Percentiles rank a stretch among this genome's conserved stretches.
These are phyloP conservation scores for Candida ponderosae DNA, from an alignment of 805 yeast genomes.

Conservation along the genomic window DNA sequence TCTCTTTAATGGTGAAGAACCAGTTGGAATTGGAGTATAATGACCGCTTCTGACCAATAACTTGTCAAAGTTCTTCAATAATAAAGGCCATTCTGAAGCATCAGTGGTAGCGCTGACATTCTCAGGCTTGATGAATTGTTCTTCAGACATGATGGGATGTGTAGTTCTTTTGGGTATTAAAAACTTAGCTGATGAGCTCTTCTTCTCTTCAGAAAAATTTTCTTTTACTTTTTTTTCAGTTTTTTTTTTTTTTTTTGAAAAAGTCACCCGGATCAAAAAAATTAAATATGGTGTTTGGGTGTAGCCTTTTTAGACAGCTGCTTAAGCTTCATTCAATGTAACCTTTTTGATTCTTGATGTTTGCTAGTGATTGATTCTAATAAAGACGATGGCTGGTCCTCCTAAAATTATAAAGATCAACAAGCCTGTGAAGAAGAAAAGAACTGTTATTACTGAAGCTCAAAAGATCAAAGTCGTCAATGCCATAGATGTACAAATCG, in stretches of 20 bases:
- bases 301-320: too few relatives aligned
- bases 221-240: neutral
- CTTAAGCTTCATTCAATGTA: too few relatives aligned
- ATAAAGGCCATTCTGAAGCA: constrained; percentile 92
- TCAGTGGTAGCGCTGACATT: constrained; percentile 68
- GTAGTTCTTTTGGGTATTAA: neutral
- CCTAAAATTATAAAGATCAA: neutral
- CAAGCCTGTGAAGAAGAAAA: neutral
- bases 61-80: constrained; percentile 90
- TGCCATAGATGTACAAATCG: too few relatives aligned
- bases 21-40: constrained; percentile 95
- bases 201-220: neutral
- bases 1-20: constrained; percentile 90
- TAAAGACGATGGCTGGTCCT: too few relatives aligned
- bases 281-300: too few relatives aligned
- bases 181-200: neutral
- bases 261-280: too few relatives aligned
- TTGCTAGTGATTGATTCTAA: neutral
- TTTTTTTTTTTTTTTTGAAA: too few relatives aligned
- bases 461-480: too few relatives aligned
- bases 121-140: constrained; percentile 84
- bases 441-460: neutral
- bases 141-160: constrained; percentile 44
- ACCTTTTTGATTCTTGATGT: too few relatives aligned
- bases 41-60: constrained; percentile 92